Evolutionary conservation across 148 eudicot species (phyloP).

Genomic region (Agrostemma githago): DNA sequence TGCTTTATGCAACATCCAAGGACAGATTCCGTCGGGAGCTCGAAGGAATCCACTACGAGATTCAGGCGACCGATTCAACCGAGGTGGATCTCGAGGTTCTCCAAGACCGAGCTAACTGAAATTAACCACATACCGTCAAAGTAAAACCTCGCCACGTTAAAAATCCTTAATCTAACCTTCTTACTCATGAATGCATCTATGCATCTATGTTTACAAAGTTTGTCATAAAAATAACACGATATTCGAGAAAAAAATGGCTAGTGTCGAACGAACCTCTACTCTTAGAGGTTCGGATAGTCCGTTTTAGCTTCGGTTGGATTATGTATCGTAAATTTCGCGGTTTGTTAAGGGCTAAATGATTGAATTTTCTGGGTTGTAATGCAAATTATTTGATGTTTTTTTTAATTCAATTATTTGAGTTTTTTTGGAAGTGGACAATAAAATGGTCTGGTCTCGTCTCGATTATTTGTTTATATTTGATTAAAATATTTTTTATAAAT

Average conservation of each 20-base stretch:
- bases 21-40: slow-evolving; percentile 61
- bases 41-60: slow-evolving; percentile 67
- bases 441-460: neutral
- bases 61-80: slow-evolving; percentile 73
- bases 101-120: slow-evolving; percentile 43
- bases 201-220: slow-evolving; percentile 18
- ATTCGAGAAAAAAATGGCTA: too few relatives aligned
- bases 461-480: too few relatives aligned
- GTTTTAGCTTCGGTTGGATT: neutral
- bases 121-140: neutral
- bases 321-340: neutral
- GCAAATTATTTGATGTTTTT: neutral
- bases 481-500: too few relatives aligned
- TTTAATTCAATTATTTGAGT: neutral
- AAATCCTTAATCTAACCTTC: neutral
- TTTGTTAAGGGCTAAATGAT: neutral
- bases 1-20: slow-evolving; percentile 74
- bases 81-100: slow-evolving; percentile 65
- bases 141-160: neutral
- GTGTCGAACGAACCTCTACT: too few relatives aligned
- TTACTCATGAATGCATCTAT: slow-evolving; percentile 14
- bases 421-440: neutral
- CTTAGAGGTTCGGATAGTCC: slow-evolving; percentile 4
- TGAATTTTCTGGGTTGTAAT: neutral
- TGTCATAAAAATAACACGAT: slow-evolving; percentile 32